These are phyloP conservation scores for Xylaria telfairii DNA, from an alignment of 495 filamentous ascomycete species.

Conservation along the genomic window DNA sequence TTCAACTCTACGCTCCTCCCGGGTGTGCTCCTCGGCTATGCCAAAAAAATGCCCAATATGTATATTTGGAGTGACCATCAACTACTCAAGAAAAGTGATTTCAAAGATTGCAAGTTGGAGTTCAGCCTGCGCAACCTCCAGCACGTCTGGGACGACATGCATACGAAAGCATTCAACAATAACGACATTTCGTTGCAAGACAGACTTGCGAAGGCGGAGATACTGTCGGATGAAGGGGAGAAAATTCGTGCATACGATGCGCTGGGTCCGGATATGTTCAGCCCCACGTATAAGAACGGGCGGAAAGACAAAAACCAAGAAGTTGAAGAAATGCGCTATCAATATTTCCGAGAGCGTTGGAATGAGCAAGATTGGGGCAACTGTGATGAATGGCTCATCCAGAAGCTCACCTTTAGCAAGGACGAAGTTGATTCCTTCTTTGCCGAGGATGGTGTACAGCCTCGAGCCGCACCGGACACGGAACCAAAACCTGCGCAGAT, in stretches of 20 bases:
- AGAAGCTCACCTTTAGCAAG: constrained; percentile 57
- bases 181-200: neutral
- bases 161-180: constrained; percentile 11
- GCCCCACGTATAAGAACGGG: constrained; percentile 21
- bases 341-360: constrained; percentile 43
- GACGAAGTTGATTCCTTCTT: constrained; percentile 46
- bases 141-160: constrained; percentile 24
- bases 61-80: constrained; percentile 57
- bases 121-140: constrained; percentile 53
- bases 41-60: constrained; percentile 57
- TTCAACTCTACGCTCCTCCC: constrained; percentile 62
- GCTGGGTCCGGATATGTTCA: constrained; percentile 23
- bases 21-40: constrained; percentile 55
- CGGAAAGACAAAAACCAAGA: constrained; percentile 33
- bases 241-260: constrained; percentile 22
- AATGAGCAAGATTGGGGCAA: constrained; percentile 25
- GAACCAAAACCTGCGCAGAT: neutral
- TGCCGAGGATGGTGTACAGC: neutral
- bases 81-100: constrained; percentile 38
- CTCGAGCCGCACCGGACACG: neutral
- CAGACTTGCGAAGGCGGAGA: constrained; percentile 4
- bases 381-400: constrained; percentile 51
- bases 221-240: neutral
- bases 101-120: constrained; percentile 53
- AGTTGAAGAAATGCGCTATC: constrained; percentile 45